Base-by-base conservation (phyloP, 768 basidiomycete genomes). In the Boletus rubescentipes region DNA sequence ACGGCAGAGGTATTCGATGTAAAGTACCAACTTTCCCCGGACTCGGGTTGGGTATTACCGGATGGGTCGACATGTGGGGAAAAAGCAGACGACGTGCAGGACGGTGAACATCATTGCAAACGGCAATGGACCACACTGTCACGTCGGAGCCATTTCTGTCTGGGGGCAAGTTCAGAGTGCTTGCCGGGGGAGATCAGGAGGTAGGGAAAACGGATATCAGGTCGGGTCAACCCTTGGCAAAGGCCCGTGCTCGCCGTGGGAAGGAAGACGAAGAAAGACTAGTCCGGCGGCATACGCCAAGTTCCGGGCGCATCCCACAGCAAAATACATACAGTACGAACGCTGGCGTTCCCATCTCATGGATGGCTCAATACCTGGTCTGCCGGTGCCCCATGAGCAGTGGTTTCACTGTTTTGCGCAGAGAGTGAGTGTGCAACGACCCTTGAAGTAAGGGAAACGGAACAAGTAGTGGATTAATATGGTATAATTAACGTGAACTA, bases 401-500 rank as follows among this genome's bases (percentile, higher is more conserved):
- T 26, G 26, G 26, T 26, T n/a, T 26, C 26, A 26, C 26, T 26
- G 26, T 26, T 26, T 26, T 26, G 26, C 26, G 26, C 26, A 26
- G 26, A 26, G 26, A 26, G 26, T 4, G 26, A 26, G 26, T 6
- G 26, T 26, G 26, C 3, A 26, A 26, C 26, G 26, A 26, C 4
- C 26, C 26, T 26, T 4, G 26, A n/a, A 26, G 26, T 26, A 26
- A 26, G 26, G 50, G 50, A 53, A 29, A 9, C 49, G 49, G 29
- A 35, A 37, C 39, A 52, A 57, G 30, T 53, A 68, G 40, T 53
- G 46, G 26, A 63, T 72, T 68, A 70, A 69, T 70, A 70, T 53
- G 63, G 69, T 65, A 70, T 70, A 72, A 70, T 72, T 70, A 70
- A 59, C 44, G 45, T 41, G 23, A 36, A 58, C 51, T 68, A 66